Evolutionary conservation across 805 yeast genomes (phyloP), one percentile per base, ranked within the genome.

Genomic region (Candida silvatica): DNA sequence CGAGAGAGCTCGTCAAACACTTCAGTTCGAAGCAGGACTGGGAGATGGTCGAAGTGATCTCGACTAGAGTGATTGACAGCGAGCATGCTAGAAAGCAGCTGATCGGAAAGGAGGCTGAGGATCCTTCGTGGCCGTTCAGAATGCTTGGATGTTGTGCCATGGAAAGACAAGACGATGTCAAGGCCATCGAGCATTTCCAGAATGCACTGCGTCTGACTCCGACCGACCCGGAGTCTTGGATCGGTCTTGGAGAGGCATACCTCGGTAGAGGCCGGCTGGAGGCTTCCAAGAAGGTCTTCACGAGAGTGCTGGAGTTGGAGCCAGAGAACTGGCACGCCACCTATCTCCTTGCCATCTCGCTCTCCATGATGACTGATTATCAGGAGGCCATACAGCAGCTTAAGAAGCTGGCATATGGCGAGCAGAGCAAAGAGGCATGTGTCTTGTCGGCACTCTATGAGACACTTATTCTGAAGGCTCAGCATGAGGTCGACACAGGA

Each of bases 221-320:
- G 0, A 43, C 50, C 35, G 97, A 92, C 56, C 53, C 72, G 2
- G 80, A 83, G 43, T 80, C 95, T 2, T 90, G 97, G 97, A 65
- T 82, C 20, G 96, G 96, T 1, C 62, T 92, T n/a, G 98, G 98
- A n/a, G 97, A 92, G 54, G 90, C 96, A 0, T 92, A 92, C 54
- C 64, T 71, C 36, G 72, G 77, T 18, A 75, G 92, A 54, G 98
- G 98, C 2, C 68, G 95, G 41, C 62, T 80, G 29, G 88, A 84
- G 37, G 94, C 97, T 3, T 85, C 95, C 0, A 65, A 72, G 7
- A 87, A 83, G 54, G 97, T 92, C 1, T 82, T 87, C 47, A 65
- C 63, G 20, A 77, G 76, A 38, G 85, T 88, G 0, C 48, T 74
- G 30, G 66, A 66, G 26, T 45, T 80, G 5, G 70, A 73, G 22